Conservation (phyloP, 176 grass and related monocot species). For the Cymbopogon citratus region DNA sequence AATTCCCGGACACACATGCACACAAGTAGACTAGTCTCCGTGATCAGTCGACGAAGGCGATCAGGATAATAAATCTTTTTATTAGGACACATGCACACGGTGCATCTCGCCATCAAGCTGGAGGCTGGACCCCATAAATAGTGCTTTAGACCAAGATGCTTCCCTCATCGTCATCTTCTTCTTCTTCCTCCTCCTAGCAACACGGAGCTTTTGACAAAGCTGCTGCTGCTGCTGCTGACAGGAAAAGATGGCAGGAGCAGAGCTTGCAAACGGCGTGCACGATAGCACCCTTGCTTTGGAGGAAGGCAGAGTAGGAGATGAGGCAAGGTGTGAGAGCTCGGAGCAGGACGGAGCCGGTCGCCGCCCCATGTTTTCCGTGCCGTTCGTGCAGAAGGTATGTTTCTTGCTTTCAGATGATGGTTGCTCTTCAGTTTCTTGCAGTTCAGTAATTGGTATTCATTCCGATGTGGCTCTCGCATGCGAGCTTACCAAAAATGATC, state of each 20-base stretch:
- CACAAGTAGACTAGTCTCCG: conserved; percentile 8
- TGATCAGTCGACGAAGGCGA: conserved; percentile 9
- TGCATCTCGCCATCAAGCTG: background rate
- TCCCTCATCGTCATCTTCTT: background rate
- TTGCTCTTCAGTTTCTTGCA: background rate
- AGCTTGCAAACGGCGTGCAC: conserved; percentile 24
- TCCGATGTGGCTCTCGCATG: background rate
- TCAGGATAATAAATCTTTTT: conserved; percentile 21
- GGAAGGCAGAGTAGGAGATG: conserved; percentile 33
- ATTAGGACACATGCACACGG: background rate
- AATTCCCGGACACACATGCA: background rate
- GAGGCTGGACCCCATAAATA: background rate
- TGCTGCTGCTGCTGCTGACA: background rate
- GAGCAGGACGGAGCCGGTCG: conserved; percentile 3
- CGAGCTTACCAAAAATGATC: background rate
- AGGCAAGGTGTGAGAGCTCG: conserved; percentile 9
- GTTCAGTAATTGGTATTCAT: background rate
- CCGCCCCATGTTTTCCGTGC: conserved; percentile 28
- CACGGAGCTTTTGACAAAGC: background rate
- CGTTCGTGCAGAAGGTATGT: conserved; percentile 42
- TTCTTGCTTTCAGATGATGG: background rate
- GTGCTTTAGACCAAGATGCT: background rate
- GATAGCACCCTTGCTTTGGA: conserved; percentile 14
- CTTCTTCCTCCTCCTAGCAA: background rate
- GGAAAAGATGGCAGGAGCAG: conserved; percentile 27